A percentile compares a stretch with the other conserved stretches of the same genome.
Evolutionary conservation across 1,284 basidiomycete genomes (phyloP).

Genomic region (Cutaneotrichosporon dermatis): DNA sequence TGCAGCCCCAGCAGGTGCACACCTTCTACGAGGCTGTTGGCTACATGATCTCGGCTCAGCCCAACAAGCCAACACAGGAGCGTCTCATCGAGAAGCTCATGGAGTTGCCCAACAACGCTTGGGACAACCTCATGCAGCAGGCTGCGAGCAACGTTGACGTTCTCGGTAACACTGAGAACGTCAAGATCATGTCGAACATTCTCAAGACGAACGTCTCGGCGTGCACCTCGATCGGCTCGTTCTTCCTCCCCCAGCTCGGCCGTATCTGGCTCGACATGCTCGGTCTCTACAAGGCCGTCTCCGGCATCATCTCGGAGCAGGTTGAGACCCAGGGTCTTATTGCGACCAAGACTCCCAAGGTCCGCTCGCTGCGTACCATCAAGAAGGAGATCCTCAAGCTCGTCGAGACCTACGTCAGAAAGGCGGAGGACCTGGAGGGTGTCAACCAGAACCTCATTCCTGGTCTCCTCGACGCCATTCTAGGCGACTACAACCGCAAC

Average conservation of each 20-base stretch:
- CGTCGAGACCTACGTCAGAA: constrained; percentile 96
- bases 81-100: constrained; percentile 91
- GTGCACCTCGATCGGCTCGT: constrained; percentile 92
- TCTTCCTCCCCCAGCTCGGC: constrained; percentile 94
- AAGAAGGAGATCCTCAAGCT: constrained; percentile 98
- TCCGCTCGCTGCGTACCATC: constrained; percentile 89
- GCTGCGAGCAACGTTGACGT: constrained; percentile 92
- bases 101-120: constrained; percentile 96
- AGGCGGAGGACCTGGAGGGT: constrained; percentile 90
- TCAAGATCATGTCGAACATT: constrained; percentile 95
- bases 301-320: constrained; percentile 93
- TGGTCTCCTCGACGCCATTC: constrained; percentile 89
- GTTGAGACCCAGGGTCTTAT: constrained; percentile 81
- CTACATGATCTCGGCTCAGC: constrained; percentile 99
- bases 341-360: constrained; percentile 96
- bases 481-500: constrained; percentile 94
- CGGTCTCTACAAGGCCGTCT: constrained; percentile 95
- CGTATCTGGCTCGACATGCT: constrained; percentile 98
- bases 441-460: constrained; percentile 92
- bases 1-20: constrained; percentile 92
- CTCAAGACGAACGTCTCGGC: constrained; percentile 98
- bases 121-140: constrained; percentile 96
- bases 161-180: constrained; percentile 83
- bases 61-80: constrained; percentile 95
- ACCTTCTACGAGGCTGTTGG: constrained; percentile 98